These are phyloP conservation scores for Paulownia fortunei DNA, from an alignment of 257 asterid species.

Conservation along the genomic window DNA sequence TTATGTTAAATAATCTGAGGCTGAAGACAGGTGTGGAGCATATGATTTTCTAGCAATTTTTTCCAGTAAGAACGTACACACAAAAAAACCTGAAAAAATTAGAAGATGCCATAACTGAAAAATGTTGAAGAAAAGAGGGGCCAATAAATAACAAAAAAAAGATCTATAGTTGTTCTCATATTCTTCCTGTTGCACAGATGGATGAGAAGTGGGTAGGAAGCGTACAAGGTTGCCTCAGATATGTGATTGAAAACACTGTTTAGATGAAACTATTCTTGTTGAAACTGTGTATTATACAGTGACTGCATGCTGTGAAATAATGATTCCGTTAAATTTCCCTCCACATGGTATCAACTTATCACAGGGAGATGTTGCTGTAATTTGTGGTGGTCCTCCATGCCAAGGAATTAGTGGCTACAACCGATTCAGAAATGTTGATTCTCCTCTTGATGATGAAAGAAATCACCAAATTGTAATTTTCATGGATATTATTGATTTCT, in stretches of 20 bases:
- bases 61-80: neutral
- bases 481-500: constrained; percentile 56
- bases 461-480: constrained; percentile 50
- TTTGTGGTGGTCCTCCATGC: constrained; percentile 69
- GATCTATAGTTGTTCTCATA: neutral
- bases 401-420: constrained; percentile 69
- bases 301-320: constrained; percentile 5
- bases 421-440: constrained; percentile 52
- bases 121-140: constrained; percentile 7
- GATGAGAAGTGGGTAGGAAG: constrained; percentile 6
- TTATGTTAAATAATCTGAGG: neutral
- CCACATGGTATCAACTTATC: constrained; percentile 21
- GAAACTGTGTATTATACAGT: neutral
- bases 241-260: constrained; percentile 6
- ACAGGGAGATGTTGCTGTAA: constrained; percentile 60
- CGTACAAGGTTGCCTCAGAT: constrained; percentile 13
- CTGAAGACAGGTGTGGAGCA: neutral
- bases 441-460: constrained; percentile 57
- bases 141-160: neutral
- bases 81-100: neutral
- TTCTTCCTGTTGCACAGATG: neutral
- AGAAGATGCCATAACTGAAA: neutral
- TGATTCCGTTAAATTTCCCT: constrained; percentile 1
- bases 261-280: constrained; percentile 15
- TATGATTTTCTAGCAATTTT: constrained; percentile 12